Evolutionary conservation across 768 basidiomycete species (phyloP).

Genomic region (Psilocybe cyanescens): DNA sequence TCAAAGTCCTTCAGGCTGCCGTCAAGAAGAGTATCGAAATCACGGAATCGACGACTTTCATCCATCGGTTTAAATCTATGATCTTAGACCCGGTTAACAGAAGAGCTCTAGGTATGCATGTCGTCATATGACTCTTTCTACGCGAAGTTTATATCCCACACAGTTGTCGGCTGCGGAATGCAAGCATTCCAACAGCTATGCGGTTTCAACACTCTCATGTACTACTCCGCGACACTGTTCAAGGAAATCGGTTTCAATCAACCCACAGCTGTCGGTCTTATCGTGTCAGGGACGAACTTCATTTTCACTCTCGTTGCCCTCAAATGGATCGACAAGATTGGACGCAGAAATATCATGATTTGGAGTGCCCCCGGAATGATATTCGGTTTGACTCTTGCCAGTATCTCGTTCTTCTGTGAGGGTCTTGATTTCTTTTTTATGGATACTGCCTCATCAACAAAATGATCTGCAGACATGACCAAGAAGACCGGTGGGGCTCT

Average conservation of each 20-base stretch:
- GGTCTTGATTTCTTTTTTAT: conserved; percentile 7
- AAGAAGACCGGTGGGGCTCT: conserved; percentile 62
- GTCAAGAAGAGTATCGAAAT: conserved; percentile 68
- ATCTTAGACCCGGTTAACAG: conserved; percentile 61
- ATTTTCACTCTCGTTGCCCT: conserved; percentile 78
- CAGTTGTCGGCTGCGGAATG: conserved; percentile 78
- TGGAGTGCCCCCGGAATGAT: conserved; percentile 77
- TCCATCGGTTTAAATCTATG: conserved; percentile 58
- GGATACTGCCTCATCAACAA: not conserved
- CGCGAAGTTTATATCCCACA: not conserved
- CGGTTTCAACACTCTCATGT: conserved; percentile 84
- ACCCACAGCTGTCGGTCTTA: conserved; percentile 80
- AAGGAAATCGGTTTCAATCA: conserved; percentile 82
- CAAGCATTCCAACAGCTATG: conserved; percentile 86
- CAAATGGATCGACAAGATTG: conserved; percentile 73
- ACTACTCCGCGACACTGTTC: conserved; percentile 79
- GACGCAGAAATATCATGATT: conserved; percentile 72
- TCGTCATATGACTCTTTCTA: not conserved
- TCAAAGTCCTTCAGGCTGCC: conserved; percentile 60
- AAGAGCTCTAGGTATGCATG: conserved; percentile 65
- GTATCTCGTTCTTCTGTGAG: conserved; percentile 70
- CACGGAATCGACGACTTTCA: conserved; percentile 61
- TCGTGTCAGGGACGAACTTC: conserved; percentile 80
- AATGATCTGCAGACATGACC: conserved; percentile 52
- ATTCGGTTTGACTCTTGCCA: conserved; percentile 62